Conservation (phyloP, 2,329 filamentous ascomycete genomes). For the Trichophaea hybrida region DNA sequence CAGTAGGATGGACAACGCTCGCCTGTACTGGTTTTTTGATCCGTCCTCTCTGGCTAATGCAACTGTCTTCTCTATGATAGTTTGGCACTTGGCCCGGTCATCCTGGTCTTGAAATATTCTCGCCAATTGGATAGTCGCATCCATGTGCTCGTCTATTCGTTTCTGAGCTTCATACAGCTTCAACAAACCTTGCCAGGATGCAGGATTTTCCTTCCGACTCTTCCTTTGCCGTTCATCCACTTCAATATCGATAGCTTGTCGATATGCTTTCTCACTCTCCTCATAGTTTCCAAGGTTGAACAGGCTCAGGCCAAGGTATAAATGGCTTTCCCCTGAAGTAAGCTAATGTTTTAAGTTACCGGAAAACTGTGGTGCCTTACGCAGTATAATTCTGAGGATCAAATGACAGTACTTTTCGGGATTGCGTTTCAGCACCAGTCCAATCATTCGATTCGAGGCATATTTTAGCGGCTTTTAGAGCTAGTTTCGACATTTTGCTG, state of each 20-base stretch:
- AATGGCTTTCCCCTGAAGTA: constrained; percentile 38
- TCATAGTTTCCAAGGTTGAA: constrained; percentile 60
- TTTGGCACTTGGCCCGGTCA: constrained; percentile 44
- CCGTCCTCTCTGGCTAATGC: constrained; percentile 60
- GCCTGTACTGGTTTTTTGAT: constrained; percentile 46
- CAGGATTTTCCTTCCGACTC: constrained; percentile 61
- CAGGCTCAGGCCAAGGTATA: constrained; percentile 76
- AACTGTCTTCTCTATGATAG: constrained; percentile 64
- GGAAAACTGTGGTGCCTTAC: constrained; percentile 5
- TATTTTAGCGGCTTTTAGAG: constrained; percentile 24
- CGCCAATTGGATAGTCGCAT: constrained; percentile 58
- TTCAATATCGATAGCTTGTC: constrained; percentile 39
- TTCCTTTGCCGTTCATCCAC: constrained; percentile 33
- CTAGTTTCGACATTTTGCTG: constrained; percentile 19
- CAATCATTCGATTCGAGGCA: constrained; percentile 21
- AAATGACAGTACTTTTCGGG: constrained; percentile 16
- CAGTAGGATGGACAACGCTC: constrained; percentile 60
- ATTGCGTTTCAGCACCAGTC: constrained; percentile 19
- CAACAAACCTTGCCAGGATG: constrained; percentile 75
- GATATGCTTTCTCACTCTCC: constrained; percentile 64
- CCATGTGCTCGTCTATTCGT: constrained; percentile 59
- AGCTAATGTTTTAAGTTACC: background rate
- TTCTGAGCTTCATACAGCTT: constrained; percentile 70
- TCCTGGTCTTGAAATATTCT: constrained; percentile 55
- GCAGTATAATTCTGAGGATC: constrained; percentile 21